Evolutionary conservation across 495 filamentous ascomycete genomes (phyloP), one percentile per base, ranked within the genome.

Genomic region (Penicillium atrosanguineum): DNA sequence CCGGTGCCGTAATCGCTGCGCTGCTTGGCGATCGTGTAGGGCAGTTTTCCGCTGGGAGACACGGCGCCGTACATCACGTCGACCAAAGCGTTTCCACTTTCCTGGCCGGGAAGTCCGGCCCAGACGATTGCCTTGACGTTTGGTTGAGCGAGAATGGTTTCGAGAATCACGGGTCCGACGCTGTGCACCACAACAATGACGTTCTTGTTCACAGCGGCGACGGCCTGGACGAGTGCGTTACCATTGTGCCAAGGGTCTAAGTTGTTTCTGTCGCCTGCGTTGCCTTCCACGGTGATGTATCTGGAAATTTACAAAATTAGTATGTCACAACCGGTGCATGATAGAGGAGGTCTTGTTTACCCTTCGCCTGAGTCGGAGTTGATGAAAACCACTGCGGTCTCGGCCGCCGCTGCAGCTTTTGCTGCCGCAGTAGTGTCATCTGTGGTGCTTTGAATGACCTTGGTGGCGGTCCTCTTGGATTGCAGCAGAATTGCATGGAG

Each of bases 101-200:
- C 82, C 57, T 87, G 79, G 6, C 85, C 85, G 0, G 84, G 23
- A 78, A 75, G 52, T 78, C 79, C 23, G 74, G 84, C 46, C 77
- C 80, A 78, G 39, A 87, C 68, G 29, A 88, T 65, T 0, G 79
- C 84, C 2, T 81, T 86, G 21, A 88, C 80, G 46, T 48, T 53
- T 84, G 85, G 49, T 73, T 78, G 55, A 80, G 74, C 53, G 79
- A 80, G 58, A 62, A 65, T 73, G 1, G 68, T 68, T 50, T 62
- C 68, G 16, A 56, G 53, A n/a, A 70, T 71, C 37, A 87, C 48
- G 70, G 70, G 69, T 7, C 84, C 85, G 3, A 82, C 84, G 46
- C 79, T 82, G 68, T 88, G 83, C 38, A 83, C 70, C 36, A 95
- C 83, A 14, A 96, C 88, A 50, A 96, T 84, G 14, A 89, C 92